Conservation (phyloP, 768 basidiomycete genomes). For the Boletus sp. region DNA sequence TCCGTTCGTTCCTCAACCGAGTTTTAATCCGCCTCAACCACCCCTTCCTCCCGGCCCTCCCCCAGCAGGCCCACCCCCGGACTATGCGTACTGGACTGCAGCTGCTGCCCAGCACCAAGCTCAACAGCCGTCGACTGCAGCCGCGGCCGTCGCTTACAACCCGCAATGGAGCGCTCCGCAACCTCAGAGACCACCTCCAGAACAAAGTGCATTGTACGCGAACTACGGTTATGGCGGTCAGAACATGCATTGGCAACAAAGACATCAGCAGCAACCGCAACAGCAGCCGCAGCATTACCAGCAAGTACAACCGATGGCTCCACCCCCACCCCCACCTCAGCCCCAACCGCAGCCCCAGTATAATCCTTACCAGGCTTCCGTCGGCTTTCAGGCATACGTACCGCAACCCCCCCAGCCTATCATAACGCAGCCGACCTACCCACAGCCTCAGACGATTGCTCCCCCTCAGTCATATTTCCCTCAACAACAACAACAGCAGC, state of each 20-base stretch:
- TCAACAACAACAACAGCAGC: conserved; percentile 39
- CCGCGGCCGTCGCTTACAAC: conserved; percentile 49
- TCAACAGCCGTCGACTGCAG: conserved; percentile 32
- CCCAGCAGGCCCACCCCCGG: conserved; percentile 67
- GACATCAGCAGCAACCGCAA: conserved; percentile 61
- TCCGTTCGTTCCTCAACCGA: conserved; percentile 70
- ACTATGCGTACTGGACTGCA: conserved; percentile 79
- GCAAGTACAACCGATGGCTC: conserved; percentile 50
- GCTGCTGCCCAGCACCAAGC: conserved; percentile 49
- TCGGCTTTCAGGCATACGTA: conserved; percentile 64
- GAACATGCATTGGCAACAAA: conserved; percentile 58
- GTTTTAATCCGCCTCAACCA: conserved; percentile 69
- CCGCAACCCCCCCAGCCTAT: conserved; percentile 59
- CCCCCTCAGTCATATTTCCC: conserved; percentile 43
- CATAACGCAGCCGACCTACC: conserved; percentile 47
- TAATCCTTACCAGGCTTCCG: conserved; percentile 72
- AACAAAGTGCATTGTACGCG: conserved; percentile 83
- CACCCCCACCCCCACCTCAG: conserved; percentile 52
- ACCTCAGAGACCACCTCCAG: conserved; percentile 64
- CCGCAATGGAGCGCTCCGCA: conserved; percentile 68
- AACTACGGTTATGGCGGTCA: conserved; percentile 89
- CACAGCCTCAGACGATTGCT: conserved; percentile 39
- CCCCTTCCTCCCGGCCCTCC: conserved; percentile 81
- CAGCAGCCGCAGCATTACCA: conserved; percentile 45
- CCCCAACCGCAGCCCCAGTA: conserved; percentile 64